Evolutionary conservation across 176 grass and related monocot species (phyloP).

Genomic region (Canna indica): DNA sequence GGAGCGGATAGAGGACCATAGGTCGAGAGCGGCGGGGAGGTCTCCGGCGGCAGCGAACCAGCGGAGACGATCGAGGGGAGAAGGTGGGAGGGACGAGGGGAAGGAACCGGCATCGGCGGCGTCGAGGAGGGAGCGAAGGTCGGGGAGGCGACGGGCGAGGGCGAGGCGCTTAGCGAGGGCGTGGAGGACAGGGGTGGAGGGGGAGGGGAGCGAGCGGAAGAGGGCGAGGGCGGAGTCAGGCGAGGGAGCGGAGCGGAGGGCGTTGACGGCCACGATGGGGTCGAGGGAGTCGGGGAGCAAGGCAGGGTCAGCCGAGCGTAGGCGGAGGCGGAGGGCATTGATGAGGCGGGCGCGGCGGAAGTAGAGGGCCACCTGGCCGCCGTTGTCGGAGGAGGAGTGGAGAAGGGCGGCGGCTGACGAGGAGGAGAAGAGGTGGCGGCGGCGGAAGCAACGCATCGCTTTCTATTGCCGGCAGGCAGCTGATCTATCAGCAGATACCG

Average conservation of each 20-base stretch:
- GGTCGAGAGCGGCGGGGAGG: conserved; percentile 21
- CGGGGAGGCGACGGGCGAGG: conserved; percentile 6
- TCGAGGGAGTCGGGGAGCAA: conserved; percentile 10
- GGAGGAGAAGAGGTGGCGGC: background rate
- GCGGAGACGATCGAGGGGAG: conserved; percentile 40
- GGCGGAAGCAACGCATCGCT: conserved; percentile 10
- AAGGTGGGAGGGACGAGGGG: conserved; percentile 26
- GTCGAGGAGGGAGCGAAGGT: conserved; percentile 13
- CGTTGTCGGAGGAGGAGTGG: background rate
- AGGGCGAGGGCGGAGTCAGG: conserved; percentile 17
- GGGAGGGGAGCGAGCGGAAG: conserved; percentile 16
- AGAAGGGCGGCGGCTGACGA: background rate
- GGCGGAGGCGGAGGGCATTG: conserved; percentile 34
- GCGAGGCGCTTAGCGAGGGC: conserved; percentile 19
- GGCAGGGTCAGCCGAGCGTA: background rate
- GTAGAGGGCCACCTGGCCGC: conserved; percentile 36
- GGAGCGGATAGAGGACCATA: conserved; percentile 36
- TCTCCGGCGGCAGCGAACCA: conserved; percentile 42
- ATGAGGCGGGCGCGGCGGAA: conserved; percentile 53
- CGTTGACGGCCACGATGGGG: conserved; percentile 35
- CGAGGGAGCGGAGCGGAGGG: conserved; percentile 29
- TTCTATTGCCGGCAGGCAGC: background rate
- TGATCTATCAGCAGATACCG: no score
- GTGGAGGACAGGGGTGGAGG: conserved; percentile 31
- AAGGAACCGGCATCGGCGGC: conserved; percentile 38